Evolutionary conservation across 2,329 filamentous ascomycete genomes (phyloP), one percentile per base, ranked within the genome.

Genomic region (Pseudogymnoascus sp.): DNA sequence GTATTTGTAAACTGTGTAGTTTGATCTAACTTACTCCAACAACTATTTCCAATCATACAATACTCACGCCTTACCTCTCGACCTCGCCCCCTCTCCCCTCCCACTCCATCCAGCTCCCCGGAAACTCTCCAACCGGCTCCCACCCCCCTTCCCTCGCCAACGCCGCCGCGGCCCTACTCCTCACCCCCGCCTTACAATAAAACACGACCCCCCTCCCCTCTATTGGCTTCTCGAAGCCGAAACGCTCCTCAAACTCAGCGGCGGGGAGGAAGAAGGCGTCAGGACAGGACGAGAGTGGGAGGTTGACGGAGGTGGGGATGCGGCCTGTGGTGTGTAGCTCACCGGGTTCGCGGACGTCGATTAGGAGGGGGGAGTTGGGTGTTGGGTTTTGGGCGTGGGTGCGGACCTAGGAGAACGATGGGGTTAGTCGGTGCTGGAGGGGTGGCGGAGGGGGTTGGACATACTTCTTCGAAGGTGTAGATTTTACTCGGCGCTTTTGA

Each of bases 151-250:
- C 81, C 67, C 78, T 77, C 28, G 94, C 94, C 71, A 96, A 73
- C 64, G 81, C 79, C 5, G 91, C 91, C 5, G 92, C 92, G 0
- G 88, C 82, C 48, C 79, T 77, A 66, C 89, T 90, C 70, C 94
- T 79, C 64, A 97, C 89, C 2, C 94, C 94, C 0, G 92, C 86
- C 76, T 90, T 95, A 75, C 94, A 99, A 73, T 96, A 97, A 69
- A 97, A 94, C 3, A 97, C 79, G 12, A 96, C 72, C 64, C 82
- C 77, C 30, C 73, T 71, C 45, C 82, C 77, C 62, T 76, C 76
- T 2, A 68, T 67, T 0, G 86, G 92, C 62, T 89, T 88, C 61
- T 79, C 75, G 69, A 88, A 95, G 3, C 90, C 92, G 73, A 90
- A 92, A 13, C 86, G 76, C 62, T 90, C 89, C 70, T 88, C 82